phyloP scores from a whole-genome alignment of 257 asterid genomes.

The Avicennia marina region DNA sequence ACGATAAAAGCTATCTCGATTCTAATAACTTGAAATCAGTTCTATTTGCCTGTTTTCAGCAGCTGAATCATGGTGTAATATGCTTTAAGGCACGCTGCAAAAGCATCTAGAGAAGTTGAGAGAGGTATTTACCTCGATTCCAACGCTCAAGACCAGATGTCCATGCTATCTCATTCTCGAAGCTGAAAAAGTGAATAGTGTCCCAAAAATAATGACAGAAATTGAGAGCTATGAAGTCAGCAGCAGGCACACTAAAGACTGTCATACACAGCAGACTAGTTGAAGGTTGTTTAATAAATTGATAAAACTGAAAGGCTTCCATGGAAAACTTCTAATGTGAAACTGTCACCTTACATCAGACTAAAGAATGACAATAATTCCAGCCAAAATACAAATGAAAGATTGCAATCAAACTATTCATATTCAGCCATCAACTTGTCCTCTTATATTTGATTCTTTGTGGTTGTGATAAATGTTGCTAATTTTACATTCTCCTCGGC shows the following conservation, averaged over 20 bases:
- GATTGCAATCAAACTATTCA: constrained; percentile 18
- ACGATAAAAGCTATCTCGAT: not conserved
- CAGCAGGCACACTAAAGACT: too few relatives aligned
- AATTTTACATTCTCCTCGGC: constrained; percentile 34
- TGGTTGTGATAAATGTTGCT: constrained; percentile 10
- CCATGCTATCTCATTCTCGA: too few relatives aligned
- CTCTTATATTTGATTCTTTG: not conserved
- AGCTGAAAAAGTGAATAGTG: not conserved
- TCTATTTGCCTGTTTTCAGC: constrained; percentile 29
- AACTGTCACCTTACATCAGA: too few relatives aligned
- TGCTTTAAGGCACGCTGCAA: constrained; percentile 27
- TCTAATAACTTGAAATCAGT: constrained; percentile 8
- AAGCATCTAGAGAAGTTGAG: constrained; percentile 1
- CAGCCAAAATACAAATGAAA: constrained; percentile 11
- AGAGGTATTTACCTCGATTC: constrained; percentile 2
- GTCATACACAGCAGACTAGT: too few relatives aligned
- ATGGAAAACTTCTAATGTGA: not conserved
- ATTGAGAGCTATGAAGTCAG: too few relatives aligned
- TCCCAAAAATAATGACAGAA: too few relatives aligned
- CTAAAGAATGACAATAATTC: constrained; percentile 5
- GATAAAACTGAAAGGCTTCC: not conserved
- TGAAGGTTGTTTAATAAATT: too few relatives aligned
- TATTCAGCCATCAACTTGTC: not conserved
- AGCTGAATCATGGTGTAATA: constrained; percentile 41
- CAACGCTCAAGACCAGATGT: constrained; percentile 15